Evolutionary conservation across 116 monocot genomes (phyloP).

Genomic region (Zostera marina): DNA sequence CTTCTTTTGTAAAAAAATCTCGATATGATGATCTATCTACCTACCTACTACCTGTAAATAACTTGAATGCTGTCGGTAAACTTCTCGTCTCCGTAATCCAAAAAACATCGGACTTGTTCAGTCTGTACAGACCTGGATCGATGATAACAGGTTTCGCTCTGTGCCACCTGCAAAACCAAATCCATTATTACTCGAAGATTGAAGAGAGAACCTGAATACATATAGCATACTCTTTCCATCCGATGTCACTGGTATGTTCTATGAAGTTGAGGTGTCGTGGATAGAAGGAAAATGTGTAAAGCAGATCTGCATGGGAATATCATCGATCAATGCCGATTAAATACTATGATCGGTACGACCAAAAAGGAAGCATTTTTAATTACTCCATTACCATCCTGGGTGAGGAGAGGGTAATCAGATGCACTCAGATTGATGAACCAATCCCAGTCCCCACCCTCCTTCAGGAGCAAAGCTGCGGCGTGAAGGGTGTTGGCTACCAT

Average conservation of each 20-base stretch:
- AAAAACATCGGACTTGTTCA: slow-evolving; percentile 8
- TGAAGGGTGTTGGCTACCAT: slow-evolving; percentile 70
- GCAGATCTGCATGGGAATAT: slow-evolving; percentile 25
- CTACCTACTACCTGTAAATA: slow-evolving; percentile 20
- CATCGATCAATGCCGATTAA: neutral
- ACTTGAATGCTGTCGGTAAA: slow-evolving; percentile 15
- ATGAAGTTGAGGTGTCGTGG: slow-evolving; percentile 56
- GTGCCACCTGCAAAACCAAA: slow-evolving; percentile 5
- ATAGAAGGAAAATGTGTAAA: slow-evolving; percentile 28
- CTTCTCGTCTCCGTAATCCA: slow-evolving; percentile 11
- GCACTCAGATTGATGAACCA: slow-evolving; percentile 77
- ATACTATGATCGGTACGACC: neutral
- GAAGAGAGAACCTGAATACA: slow-evolving; percentile 5
- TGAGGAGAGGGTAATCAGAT: slow-evolving; percentile 61
- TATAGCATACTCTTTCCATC: slow-evolving; percentile 56
- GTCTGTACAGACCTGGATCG: slow-evolving; percentile 11
- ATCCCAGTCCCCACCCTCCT: slow-evolving; percentile 49
- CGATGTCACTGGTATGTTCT: slow-evolving; percentile 62
- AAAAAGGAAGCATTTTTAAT: neutral
- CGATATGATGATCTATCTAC: too few relatives aligned
- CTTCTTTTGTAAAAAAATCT: too few relatives aligned
- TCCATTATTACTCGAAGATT: neutral
- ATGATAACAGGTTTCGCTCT: slow-evolving; percentile 14
- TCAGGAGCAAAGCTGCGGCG: slow-evolving; percentile 45
- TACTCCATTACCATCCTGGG: slow-evolving; percentile 59